A percentile compares a stretch with the other conserved stretches of the same genome.
phyloP scores from a whole-genome alignment of 75 land plant genomes.

The Sequoia sempervirens region DNA sequence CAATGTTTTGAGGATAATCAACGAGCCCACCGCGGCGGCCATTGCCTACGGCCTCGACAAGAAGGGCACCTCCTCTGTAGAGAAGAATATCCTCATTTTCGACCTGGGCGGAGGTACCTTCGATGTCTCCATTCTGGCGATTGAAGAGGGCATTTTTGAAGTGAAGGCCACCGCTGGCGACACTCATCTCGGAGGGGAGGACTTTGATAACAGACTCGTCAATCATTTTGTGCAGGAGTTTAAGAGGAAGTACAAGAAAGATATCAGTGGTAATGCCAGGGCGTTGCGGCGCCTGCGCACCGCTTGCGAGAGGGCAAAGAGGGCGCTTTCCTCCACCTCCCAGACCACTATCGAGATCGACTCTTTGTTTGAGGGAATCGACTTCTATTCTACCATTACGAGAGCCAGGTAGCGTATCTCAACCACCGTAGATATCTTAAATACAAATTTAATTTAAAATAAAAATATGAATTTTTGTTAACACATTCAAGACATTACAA shows the following conservation, averaged over 20 bases:
- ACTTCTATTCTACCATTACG: conserved; percentile 50
- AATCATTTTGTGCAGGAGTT: conserved; percentile 50
- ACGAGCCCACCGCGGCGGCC: conserved; percentile 58
- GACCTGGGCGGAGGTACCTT: conserved; percentile 53
- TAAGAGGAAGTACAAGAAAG: conserved; percentile 43
- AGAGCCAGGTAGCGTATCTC: conserved; percentile 27
- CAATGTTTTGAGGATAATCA: conserved; percentile 44
- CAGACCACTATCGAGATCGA: conserved; percentile 52
- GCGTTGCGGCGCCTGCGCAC: conserved; percentile 39
- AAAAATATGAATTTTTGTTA: too few relatives aligned
- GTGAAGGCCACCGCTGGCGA: conserved; percentile 52
- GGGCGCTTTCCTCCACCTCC: conserved; percentile 44
- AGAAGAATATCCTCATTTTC: conserved; percentile 48
- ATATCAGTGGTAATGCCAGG: conserved; percentile 29
- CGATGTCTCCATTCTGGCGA: conserved; percentile 44
- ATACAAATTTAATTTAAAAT: too few relatives aligned
- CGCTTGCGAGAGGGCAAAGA: conserved; percentile 42
- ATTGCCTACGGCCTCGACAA: conserved; percentile 53
- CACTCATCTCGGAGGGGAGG: conserved; percentile 48
- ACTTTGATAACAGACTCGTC: conserved; percentile 40
- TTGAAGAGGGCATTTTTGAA: conserved; percentile 41
- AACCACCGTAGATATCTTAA: too few relatives aligned
- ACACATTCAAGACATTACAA: too few relatives aligned
- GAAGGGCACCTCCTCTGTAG: conserved; percentile 31
- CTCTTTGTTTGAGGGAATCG: conserved; percentile 40